Evolutionary conservation across 2,329 filamentous ascomycete species (phyloP).

Genomic region (Alternaria metachromatica): DNA sequence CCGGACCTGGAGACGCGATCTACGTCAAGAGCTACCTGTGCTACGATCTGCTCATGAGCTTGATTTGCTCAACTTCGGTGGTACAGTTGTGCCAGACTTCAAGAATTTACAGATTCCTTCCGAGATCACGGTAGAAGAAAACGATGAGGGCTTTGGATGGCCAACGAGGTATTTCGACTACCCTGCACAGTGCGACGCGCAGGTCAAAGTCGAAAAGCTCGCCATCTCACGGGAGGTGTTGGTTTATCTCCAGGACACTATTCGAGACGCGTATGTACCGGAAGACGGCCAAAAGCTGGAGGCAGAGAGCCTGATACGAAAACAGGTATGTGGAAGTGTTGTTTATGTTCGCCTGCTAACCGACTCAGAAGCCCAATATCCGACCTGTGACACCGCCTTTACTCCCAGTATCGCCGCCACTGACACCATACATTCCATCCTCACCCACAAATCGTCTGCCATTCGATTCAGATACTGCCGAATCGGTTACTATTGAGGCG

Average conservation of each 20-base stretch:
- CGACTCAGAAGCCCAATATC: constrained; percentile 31
- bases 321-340: constrained; percentile 26
- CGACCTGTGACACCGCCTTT: constrained; percentile 56
- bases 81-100: constrained; percentile 29
- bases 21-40: constrained; percentile 57
- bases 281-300: constrained; percentile 31
- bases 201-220: constrained; percentile 47
- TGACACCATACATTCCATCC: constrained; percentile 49
- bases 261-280: constrained; percentile 28
- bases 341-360: constrained; percentile 20
- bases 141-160: constrained; percentile 55
- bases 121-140: constrained; percentile 47
- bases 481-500: constrained; percentile 44
- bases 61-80: constrained; percentile 52
- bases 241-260: constrained; percentile 45
- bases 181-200: constrained; percentile 28
- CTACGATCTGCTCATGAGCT: constrained; percentile 54
- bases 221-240: constrained; percentile 45
- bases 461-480: constrained; percentile 46
- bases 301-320: constrained; percentile 18
- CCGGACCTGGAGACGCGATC: constrained; percentile 23
- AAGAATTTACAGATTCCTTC: constrained; percentile 40
- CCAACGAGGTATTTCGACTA: constrained; percentile 44
- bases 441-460: constrained; percentile 48
- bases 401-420: constrained; percentile 52